A percentile compares a stretch with the other conserved stretches of the same genome.
Conservation (phyloP, 2,329 filamentous ascomycete species). For the Alternaria consortialis region DNA sequence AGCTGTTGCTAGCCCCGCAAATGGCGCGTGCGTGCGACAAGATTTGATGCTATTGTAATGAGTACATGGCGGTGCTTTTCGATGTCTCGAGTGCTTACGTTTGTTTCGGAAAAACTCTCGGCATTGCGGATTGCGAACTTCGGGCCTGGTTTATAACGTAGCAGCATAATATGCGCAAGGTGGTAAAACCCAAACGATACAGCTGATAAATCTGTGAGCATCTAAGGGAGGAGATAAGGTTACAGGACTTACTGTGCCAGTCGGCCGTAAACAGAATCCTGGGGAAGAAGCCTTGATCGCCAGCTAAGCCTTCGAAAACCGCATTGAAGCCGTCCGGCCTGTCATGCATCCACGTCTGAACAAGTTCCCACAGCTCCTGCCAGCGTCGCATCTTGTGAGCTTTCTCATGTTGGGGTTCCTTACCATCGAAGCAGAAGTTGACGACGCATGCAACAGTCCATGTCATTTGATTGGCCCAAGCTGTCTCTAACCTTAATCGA, state of each 20-base stretch:
- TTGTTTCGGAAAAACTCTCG: constrained; percentile 24
- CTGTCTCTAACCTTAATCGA: constrained; percentile 38
- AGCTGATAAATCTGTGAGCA: constrained; percentile 18
- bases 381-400: constrained; percentile 21
- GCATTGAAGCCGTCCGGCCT: constrained; percentile 40
- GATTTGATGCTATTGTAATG: constrained; percentile 27
- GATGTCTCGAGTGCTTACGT: constrained; percentile 23
- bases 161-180: constrained; percentile 39
- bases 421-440: constrained; percentile 39
- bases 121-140: constrained; percentile 36
- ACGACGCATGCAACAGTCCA: constrained; percentile 40
- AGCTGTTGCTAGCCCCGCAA: constrained; percentile 36
- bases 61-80: not conserved
- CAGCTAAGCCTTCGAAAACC: constrained; percentile 30
- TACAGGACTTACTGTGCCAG: constrained; percentile 35
- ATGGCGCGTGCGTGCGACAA: constrained; percentile 36
- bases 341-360: constrained; percentile 32
- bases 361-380: constrained; percentile 32
- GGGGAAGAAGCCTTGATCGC: constrained; percentile 27
- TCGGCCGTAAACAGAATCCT: constrained; percentile 40
- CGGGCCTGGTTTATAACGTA: constrained; percentile 40
- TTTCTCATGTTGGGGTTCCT: constrained; percentile 17
- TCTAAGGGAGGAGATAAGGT: not conserved
- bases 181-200: constrained; percentile 39
- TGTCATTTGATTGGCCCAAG: constrained; percentile 44